Conservation (phyloP, 257 asterid species). For the Leonotis leonurus region DNA sequence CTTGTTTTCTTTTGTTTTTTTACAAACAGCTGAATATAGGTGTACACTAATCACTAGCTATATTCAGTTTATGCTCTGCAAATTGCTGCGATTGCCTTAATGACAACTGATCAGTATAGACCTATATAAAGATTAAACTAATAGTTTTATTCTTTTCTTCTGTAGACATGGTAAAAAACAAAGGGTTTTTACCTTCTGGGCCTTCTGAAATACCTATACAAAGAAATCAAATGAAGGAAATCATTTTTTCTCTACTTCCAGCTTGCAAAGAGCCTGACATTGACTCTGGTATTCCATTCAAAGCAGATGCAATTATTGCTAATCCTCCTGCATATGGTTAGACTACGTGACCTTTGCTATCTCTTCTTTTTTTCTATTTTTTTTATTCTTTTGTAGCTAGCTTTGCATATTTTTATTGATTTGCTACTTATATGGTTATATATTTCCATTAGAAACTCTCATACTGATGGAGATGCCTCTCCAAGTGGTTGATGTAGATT, state of each 20-base stretch:
- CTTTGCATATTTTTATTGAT: neutral
- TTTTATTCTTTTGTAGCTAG: neutral
- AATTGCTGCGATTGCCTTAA: conserved; percentile 2
- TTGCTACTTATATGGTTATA: neutral
- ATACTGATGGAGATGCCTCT: neutral
- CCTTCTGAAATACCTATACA: conserved; percentile 92
- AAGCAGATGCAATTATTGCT: conserved; percentile 91
- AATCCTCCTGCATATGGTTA: conserved; percentile 69
- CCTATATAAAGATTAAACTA: neutral
- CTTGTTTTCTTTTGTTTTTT: neutral
- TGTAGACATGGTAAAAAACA: conserved; percentile 95
- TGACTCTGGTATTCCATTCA: conserved; percentile 78
- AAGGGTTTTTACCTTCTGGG: conserved; percentile 96
- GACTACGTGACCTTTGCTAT: conserved; percentile 6
- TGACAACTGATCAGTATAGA: neutral
- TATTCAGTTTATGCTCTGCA: neutral
- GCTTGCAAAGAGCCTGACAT: conserved; percentile 85
- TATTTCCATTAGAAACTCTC: neutral
- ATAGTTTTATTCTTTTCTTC: conserved; percentile 14
- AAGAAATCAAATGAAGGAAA: conserved; percentile 80
- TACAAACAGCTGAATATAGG: neutral
- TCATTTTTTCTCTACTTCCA: conserved; percentile 71
- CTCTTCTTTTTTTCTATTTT: neutral
- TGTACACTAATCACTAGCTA: neutral
- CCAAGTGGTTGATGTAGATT: conserved; percentile 9